Conservation (phyloP, 2,329 filamentous ascomycete species). For the Clarireedia monteithiana region DNA sequence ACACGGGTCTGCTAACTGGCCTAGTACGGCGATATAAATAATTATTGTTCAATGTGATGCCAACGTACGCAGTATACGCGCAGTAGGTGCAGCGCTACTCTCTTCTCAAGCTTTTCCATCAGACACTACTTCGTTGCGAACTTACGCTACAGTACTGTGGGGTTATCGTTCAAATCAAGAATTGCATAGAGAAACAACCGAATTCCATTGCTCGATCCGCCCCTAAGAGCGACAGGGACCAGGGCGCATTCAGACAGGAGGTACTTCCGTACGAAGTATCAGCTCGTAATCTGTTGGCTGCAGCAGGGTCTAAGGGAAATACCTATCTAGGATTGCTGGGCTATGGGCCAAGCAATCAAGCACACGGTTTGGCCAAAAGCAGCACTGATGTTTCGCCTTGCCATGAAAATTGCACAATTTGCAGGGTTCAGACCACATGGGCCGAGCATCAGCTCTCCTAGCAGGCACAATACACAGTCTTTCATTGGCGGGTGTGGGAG, state of each 20-base stretch:
- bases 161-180: background rate
- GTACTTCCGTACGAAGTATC: background rate
- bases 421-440: constrained; percentile 2
- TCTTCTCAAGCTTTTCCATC: no score
- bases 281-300: constrained; percentile 1
- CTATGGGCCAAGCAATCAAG: background rate
- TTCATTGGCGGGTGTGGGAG: background rate
- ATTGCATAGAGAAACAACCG: constrained; percentile 1
- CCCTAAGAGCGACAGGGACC: no score
- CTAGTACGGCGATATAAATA: background rate
- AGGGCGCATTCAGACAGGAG: no score
- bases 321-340: background rate
- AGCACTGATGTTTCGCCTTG: constrained; percentile 2
- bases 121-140: no score
- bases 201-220: background rate
- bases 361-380: background rate
- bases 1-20: background rate
- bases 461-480: background rate
- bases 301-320: background rate
- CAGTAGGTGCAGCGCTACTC: no score
- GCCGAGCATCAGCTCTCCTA: constrained; percentile 6
- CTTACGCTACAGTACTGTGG: no score
- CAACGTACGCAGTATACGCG: no score
- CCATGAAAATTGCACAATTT: constrained; percentile 2
- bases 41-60: no score